Base-by-base conservation (phyloP, 768 basidiomycete genomes). In the Mycena amicta region DNA sequence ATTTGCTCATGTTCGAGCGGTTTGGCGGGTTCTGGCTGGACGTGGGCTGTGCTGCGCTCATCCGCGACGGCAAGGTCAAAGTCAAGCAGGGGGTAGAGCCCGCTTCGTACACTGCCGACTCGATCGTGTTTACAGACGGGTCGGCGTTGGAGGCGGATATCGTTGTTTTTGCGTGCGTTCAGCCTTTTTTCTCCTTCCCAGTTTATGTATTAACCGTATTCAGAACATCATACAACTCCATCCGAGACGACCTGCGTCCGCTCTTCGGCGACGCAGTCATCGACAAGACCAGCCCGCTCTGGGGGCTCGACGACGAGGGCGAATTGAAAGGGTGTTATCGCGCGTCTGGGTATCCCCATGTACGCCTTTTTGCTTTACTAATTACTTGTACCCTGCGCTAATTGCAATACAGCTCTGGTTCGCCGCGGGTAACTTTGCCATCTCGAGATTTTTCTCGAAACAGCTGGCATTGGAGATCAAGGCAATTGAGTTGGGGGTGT, bases 61-160 rank as follows among this genome's bases (percentile, higher is more conserved):
- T 86, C 61, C 75, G 74, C 29, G 72, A 79, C 29, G 83, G 83
- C 16, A 78, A 82, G 64, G 80, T 86, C 71, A 81, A 82, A 63
- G 68, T 87, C 60, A 86, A 85, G 72, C 80, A 80, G 65, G 83
- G 82, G 45, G 70, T 74, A 11, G 76, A 78, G 58, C 74, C 80
- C 33, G 70, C 71, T 20, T 64, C 64, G 12, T 76, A 81, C 63
- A 71, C 69, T 11, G 55, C 67, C 23, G 58, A 70, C 31, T 71
- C 70, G 11, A 60, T 79, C 4, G 56, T 75, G 5, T 79, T 81
- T 61, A 70, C 70, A 0, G 75, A 80, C 55, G 77, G 77, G 4
- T 70, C 71, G 11, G 63, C 68, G 15, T 61, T 80, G 2, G 61
- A 72, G 27, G 77, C 74, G 13, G 81, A 83, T 57, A 73, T 76